A percentile compares a stretch with the other conserved stretches of the same genome.
Conservation (phyloP, 1,284 basidiomycete genomes). For the Kwoniella shivajii region DNA sequence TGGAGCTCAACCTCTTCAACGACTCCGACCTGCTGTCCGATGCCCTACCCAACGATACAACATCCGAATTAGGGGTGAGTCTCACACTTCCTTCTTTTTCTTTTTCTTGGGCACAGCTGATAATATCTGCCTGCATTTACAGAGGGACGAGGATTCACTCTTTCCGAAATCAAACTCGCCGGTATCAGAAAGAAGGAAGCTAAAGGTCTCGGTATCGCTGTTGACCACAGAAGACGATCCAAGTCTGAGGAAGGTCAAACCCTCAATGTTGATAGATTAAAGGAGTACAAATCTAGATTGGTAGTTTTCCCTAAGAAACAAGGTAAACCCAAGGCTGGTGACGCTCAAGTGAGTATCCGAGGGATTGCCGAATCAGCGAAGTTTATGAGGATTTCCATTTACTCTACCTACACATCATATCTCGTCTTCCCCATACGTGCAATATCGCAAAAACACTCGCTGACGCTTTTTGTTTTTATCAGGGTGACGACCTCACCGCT, state of each 20-base stretch:
- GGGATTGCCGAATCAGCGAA: background rate
- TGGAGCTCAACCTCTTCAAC: slow-evolving; percentile 87
- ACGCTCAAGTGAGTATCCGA: slow-evolving; percentile 72
- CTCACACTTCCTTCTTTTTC: background rate
- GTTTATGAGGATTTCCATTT: slow-evolving; percentile 1
- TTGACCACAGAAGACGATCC: slow-evolving; percentile 97
- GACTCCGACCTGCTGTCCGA: slow-evolving; percentile 95
- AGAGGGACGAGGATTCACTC: slow-evolving; percentile 95
- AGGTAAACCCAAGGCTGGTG: slow-evolving; percentile 93
- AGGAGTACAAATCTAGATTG: slow-evolving; percentile 80
- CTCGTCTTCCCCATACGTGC: no score
- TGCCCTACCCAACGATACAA: slow-evolving; percentile 98
- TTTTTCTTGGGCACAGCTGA: no score
- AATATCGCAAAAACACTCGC: background rate
- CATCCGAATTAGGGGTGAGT: slow-evolving; percentile 77
- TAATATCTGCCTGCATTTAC: background rate
- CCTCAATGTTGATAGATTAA: slow-evolving; percentile 91
- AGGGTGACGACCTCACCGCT: slow-evolving; percentile 84
- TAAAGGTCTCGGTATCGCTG: slow-evolving; percentile 86
- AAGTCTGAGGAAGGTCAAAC: slow-evolving; percentile 96
- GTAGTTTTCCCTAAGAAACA: slow-evolving; percentile 94
- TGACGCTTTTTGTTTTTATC: slow-evolving; percentile 7
- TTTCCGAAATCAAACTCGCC: slow-evolving; percentile 93
- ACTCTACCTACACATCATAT: slow-evolving; percentile 11
- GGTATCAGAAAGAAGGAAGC: slow-evolving; percentile 95